A percentile compares a stretch with the other conserved stretches of the same genome.
These are phyloP conservation scores for Daedalea quercina DNA, from an alignment of 768 basidiomycete genomes.

Conservation along the genomic window DNA sequence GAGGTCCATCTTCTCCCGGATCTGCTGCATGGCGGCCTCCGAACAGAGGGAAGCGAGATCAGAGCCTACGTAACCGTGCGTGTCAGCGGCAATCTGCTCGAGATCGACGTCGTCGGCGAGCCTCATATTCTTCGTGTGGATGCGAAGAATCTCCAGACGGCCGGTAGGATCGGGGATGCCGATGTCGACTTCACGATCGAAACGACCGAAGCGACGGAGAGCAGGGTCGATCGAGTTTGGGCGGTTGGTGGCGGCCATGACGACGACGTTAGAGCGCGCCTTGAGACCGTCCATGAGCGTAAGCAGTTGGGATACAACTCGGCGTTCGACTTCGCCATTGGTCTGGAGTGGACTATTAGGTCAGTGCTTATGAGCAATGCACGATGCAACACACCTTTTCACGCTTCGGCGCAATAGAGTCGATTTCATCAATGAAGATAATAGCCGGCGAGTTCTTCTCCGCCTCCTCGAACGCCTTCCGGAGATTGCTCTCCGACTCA, in stretches of 20 bases:
- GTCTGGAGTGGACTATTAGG: slow-evolving; percentile 48
- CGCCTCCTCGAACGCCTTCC: slow-evolving; percentile 99
- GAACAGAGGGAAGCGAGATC: slow-evolving; percentile 97
- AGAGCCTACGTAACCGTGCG: slow-evolving; percentile 98
- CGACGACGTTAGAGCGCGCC: slow-evolving; percentile 97
- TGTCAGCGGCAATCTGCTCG: slow-evolving; percentile 98
- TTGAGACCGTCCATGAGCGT: slow-evolving; percentile 99
- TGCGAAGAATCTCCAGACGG: slow-evolving; percentile 96
- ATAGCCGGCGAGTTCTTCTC: slow-evolving; percentile 99
- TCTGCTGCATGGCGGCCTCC: slow-evolving; percentile 99
- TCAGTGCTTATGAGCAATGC: neutral
- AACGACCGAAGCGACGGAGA: slow-evolving; percentile 96
- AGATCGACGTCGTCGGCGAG: slow-evolving; percentile 93
- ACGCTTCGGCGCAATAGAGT: slow-evolving; percentile 99
- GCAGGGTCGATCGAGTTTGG: slow-evolving; percentile 99
- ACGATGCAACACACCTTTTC: slow-evolving; percentile 74
- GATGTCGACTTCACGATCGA: slow-evolving; percentile 99
- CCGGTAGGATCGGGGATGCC: slow-evolving; percentile 99
- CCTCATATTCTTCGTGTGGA: slow-evolving; percentile 99
- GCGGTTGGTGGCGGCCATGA: slow-evolving; percentile 99
- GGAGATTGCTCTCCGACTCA: slow-evolving; percentile 93
- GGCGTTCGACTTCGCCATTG: slow-evolving; percentile 98
- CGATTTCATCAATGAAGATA: slow-evolving; percentile 99
- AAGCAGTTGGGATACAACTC: slow-evolving; percentile 96
- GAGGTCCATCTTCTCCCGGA: slow-evolving; percentile 99